Evolutionary conservation across 371 early-diverging fungal species (phyloP), one percentile per base, ranked within the genome.

Genomic region (Parasitella parasitica): DNA sequence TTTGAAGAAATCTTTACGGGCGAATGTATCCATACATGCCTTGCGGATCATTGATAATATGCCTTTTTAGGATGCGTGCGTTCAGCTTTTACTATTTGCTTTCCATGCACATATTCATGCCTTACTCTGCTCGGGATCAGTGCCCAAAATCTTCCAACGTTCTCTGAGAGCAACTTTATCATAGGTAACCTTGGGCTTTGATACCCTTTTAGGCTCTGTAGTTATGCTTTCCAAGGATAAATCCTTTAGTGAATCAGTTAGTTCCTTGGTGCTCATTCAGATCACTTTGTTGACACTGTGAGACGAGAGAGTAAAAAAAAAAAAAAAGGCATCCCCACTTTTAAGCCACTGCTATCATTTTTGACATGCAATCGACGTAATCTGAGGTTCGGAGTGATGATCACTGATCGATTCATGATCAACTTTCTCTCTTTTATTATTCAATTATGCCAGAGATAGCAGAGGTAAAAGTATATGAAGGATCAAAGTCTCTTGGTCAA

Each of bases 41-140:
- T 80, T 73, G n/a, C 79, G 83, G 36, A 92, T 86, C 37, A 86
- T 79, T 51, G 84, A 81, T 13, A 92, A 73, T 30, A 92, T 89
- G 50, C 75, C 88, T 89, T 67, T 37, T 18, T 12, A 26, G 16
- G n/a, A 22, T 13, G 22, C 27, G 12, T 32, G 24, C 13, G 9
- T 36, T 9, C 15, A n/a, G 13, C 38, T 38, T 15, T 38, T n/a
- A 16, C 15, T 38, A 2, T 0, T 13, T n/a, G 15, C 15, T 38
- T 1, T 0, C 3, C 38, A 38, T 38, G 16, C 16, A n/a, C 15
- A 38, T 3, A n/a, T 20, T 7, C 22, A 11, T 24, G 2, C 24
- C 55, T 49, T 77, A 81, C 86, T 73, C 73, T 86, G 88, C 64
- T 86, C 85, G 4, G 85, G 75, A 63, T 84, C 81, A 12, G 59